A percentile compares a stretch with the other conserved stretches of the same genome.
Conservation (phyloP, 805 yeast species). For the Candida insectalens region DNA sequence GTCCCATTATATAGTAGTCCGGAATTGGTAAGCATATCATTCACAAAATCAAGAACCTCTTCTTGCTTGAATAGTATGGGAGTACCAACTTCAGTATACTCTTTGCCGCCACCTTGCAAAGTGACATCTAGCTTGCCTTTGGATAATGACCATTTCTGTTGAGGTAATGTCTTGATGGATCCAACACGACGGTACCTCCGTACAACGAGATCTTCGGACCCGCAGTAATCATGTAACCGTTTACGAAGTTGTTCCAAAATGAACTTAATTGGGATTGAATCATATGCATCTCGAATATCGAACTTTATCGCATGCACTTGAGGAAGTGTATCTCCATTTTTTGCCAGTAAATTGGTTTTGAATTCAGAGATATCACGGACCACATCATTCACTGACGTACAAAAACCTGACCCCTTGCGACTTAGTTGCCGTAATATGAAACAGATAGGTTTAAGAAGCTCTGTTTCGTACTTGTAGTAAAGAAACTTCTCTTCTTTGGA, state of each 20-base stretch:
- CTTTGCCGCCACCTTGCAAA: conserved; percentile 8
- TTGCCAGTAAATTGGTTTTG: conserved; percentile 19
- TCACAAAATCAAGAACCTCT: conserved; percentile 36
- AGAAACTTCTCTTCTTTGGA: conserved; percentile 23
- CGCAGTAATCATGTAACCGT: too few relatives aligned
- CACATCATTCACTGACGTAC: conserved; percentile 35
- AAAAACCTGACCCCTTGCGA: too few relatives aligned
- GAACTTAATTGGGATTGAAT: conserved; percentile 56
- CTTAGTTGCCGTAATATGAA: conserved; percentile 15
- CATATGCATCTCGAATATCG: conserved; percentile 73
- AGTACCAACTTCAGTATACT: too few relatives aligned
- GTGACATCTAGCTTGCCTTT: neutral
- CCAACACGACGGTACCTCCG: neutral
- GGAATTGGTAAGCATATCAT: conserved; percentile 44
- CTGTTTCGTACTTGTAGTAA: conserved; percentile 25
- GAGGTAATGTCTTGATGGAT: neutral
- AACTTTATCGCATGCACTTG: conserved; percentile 49
- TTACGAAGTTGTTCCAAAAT: too few relatives aligned
- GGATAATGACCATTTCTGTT: neutral
- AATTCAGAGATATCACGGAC: conserved; percentile 29
- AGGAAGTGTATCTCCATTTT: conserved; percentile 20
- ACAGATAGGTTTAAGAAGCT: conserved; percentile 35
- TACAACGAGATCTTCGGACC: too few relatives aligned
- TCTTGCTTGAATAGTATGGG: conserved; percentile 24
- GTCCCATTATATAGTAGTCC: conserved; percentile 28